phyloP scores from a whole-genome alignment of 768 basidiomycete genomes.

The Clathrus columnatus region DNA sequence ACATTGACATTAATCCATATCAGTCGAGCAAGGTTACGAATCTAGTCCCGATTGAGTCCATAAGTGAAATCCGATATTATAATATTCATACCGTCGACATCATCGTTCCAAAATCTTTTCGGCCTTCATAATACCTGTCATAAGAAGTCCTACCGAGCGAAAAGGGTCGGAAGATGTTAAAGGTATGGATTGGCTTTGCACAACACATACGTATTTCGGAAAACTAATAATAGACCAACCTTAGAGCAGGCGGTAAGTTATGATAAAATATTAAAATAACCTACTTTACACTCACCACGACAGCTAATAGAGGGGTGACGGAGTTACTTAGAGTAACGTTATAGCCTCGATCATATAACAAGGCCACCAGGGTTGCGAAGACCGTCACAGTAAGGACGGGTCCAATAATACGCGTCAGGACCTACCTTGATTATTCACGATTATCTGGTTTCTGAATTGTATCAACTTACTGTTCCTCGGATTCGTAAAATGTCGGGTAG shows the following conservation, averaged over 20 bases:
- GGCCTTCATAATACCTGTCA: conserved; percentile 82
- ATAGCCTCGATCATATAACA: conserved; percentile 48
- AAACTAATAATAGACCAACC: conserved; percentile 86
- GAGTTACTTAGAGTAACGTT: conserved; percentile 66
- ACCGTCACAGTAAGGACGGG: conserved; percentile 80
- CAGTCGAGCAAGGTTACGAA: conserved; percentile 68
- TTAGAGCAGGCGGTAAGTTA: conserved; percentile 19
- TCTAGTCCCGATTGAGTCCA: conserved; percentile 22
- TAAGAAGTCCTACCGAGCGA: conserved; percentile 58
- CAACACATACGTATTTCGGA: conserved; percentile 44
- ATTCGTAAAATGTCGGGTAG: conserved; percentile 78
- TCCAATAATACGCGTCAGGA: conserved; percentile 62
- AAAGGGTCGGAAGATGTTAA: conserved; percentile 11
- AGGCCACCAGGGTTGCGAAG: conserved; percentile 56
- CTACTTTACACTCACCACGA: conserved; percentile 56
- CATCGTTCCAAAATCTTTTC: conserved; percentile 71
- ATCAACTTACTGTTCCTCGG: conserved; percentile 62
- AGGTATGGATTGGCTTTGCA: conserved; percentile 38
- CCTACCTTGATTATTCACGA: conserved; percentile 34
- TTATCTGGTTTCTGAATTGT: not conserved
- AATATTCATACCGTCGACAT: conserved; percentile 44
- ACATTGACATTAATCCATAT: conserved; percentile 74
- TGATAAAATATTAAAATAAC: not conserved
- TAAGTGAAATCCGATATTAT: not conserved
- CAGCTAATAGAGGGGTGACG: conserved; percentile 79